phyloP scores from a whole-genome alignment of 371 early-diverging fungal genomes.

The Lichtheimia hyalospora region DNA sequence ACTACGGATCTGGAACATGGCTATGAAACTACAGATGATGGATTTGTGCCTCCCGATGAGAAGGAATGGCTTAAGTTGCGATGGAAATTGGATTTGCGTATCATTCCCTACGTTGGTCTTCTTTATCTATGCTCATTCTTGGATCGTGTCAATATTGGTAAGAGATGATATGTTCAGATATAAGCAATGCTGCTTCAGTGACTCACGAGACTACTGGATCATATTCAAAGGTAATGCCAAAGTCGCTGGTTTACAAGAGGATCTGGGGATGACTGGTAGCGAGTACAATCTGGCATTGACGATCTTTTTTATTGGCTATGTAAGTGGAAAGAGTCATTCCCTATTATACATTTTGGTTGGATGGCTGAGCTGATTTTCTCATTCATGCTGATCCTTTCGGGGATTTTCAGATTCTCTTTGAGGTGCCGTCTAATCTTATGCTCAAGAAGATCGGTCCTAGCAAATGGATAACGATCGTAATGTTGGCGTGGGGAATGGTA shows the following conservation, averaged over 20 bases:
- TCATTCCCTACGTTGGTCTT: conserved; percentile 39
- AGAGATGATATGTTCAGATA: background rate
- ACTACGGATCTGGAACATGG: background rate
- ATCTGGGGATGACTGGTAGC: conserved; percentile 40
- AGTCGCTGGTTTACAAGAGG: conserved; percentile 47
- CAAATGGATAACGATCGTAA: conserved; percentile 72
- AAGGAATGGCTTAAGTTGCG: conserved; percentile 10
- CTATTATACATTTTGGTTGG: conserved; percentile 2
- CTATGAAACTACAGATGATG: background rate
- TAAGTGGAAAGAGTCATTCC: conserved; percentile 18
- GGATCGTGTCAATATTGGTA: conserved; percentile 57
- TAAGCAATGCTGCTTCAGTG: background rate
- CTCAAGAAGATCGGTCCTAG: conserved; percentile 64
- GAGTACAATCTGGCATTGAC: conserved; percentile 62
- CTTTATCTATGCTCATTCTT: conserved; percentile 55
- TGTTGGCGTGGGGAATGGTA: conserved; percentile 51
- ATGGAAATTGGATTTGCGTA: conserved; percentile 26
- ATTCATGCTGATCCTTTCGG: conserved; percentile 9
- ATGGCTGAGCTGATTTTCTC: background rate
- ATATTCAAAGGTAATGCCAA: conserved; percentile 51
- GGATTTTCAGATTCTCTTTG: conserved; percentile 53
- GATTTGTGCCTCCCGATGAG: background rate
- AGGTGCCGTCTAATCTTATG: conserved; percentile 74
- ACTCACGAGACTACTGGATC: background rate
- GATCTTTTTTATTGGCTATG: conserved; percentile 67